Conservation (phyloP, 2,329 filamentous ascomycete species). For the Colletotrichum theobromicola region DNA sequence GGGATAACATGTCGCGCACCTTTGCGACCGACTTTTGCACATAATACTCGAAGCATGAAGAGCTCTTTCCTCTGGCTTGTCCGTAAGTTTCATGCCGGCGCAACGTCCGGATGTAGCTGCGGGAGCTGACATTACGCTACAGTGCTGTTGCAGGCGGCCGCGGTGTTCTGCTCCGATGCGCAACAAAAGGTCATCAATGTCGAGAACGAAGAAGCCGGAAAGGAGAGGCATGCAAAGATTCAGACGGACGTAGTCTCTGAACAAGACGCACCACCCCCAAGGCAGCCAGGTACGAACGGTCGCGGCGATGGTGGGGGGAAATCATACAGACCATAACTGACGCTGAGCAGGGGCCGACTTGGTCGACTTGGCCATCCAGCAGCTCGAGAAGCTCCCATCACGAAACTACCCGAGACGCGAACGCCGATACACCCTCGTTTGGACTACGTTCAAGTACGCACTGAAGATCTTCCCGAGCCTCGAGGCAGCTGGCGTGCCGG, state of each 20-base stretch:
- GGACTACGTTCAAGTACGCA: slow-evolving; percentile 47
- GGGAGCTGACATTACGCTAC: slow-evolving; percentile 14
- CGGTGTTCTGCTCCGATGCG: slow-evolving; percentile 42
- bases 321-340: background rate
- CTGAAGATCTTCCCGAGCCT: slow-evolving; percentile 56
- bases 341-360: slow-evolving; percentile 52
- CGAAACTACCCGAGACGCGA: slow-evolving; percentile 47
- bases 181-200: slow-evolving; percentile 41
- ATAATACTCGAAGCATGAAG: slow-evolving; percentile 45
- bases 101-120: background rate
- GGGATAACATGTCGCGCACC: slow-evolving; percentile 22
- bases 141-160: slow-evolving; percentile 54
- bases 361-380: slow-evolving; percentile 55
- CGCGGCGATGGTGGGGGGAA: slow-evolving; percentile 1
- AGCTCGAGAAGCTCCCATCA: slow-evolving; percentile 56
- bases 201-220: slow-evolving; percentile 31
- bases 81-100: slow-evolving; percentile 37
- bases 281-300: slow-evolving; percentile 41
- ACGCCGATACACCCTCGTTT: slow-evolving; percentile 49
- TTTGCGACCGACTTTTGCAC: slow-evolving; percentile 27
- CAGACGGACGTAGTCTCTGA: slow-evolving; percentile 34
- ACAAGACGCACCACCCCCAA: slow-evolving; percentile 28
- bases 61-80: slow-evolving; percentile 44
- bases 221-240: slow-evolving; percentile 36
- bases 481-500: slow-evolving; percentile 50